These are phyloP conservation scores for Cyclostephanos tholiformis DNA, from an alignment of 108 stramenopile genomes.

Conservation along the genomic window DNA sequence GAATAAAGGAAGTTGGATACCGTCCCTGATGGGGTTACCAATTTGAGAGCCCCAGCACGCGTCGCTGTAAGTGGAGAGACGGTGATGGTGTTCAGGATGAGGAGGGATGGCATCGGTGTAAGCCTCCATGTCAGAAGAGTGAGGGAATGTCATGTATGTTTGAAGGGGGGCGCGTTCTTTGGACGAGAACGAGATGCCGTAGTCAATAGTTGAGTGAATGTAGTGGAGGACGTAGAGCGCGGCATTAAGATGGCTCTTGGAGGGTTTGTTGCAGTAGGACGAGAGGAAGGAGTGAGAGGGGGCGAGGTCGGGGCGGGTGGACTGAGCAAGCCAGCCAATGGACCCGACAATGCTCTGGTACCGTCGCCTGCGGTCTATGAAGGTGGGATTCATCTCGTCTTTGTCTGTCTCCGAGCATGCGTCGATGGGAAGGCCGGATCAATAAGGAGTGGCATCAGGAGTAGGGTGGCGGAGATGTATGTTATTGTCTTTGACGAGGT, in stretches of 20 bases:
- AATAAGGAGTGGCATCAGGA: slow-evolving; percentile 36
- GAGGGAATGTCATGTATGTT: neutral
- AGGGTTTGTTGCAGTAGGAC: slow-evolving; percentile 5
- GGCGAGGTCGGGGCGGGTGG: slow-evolving; percentile 16
- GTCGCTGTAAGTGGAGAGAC: too few species aligned
- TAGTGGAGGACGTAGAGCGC: slow-evolving; percentile 19
- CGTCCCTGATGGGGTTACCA: too few species aligned
- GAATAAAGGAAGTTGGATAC: too few species aligned
- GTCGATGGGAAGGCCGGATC: slow-evolving; percentile 35
- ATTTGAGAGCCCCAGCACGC: too few species aligned
- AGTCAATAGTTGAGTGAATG: slow-evolving; percentile 9
- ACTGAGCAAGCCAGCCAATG: slow-evolving; percentile 23
- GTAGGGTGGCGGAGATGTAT: neutral
- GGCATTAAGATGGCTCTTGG: neutral
- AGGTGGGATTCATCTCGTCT: slow-evolving; percentile 10
- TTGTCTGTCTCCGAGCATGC: neutral
- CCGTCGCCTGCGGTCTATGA: neutral
- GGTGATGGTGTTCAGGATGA: neutral
- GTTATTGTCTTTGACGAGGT: slow-evolving; percentile 15
- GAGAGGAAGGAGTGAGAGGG: slow-evolving; percentile 17
- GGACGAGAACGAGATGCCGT: slow-evolving; percentile 19
- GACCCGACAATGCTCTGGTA: slow-evolving; percentile 29
- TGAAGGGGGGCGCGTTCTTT: neutral
- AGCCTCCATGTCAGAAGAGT: neutral
- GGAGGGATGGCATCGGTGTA: neutral